A percentile compares a stretch with the other conserved stretches of the same genome.
Evolutionary conservation across 768 basidiomycete species (phyloP).

Genomic region (Hysterangium stoloniferum): DNA sequence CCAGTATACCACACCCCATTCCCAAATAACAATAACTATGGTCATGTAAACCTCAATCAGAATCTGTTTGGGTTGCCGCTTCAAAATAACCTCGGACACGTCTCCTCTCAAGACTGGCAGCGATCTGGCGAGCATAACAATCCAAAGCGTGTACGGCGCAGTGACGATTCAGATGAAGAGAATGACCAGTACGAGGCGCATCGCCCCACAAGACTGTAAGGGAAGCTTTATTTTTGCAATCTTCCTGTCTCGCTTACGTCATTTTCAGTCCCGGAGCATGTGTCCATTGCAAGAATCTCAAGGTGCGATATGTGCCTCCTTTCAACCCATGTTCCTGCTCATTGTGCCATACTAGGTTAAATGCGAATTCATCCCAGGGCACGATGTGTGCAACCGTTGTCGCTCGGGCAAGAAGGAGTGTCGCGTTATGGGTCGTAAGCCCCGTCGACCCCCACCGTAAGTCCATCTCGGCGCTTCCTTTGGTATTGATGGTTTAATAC

Average conservation of each 20-base stretch:
- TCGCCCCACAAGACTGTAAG: slow-evolving; percentile 2
- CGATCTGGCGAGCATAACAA: too few species aligned
- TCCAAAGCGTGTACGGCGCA: too few species aligned
- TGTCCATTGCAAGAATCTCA: slow-evolving; percentile 56
- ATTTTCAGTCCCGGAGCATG: slow-evolving; percentile 63
- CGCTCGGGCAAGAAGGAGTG: slow-evolving; percentile 64
- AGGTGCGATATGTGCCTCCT: slow-evolving; percentile 25
- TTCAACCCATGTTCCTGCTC: slow-evolving; percentile 1
- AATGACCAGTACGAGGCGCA: neutral
- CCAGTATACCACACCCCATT: neutral
- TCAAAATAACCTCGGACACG: neutral
- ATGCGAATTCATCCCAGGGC: slow-evolving; percentile 68
- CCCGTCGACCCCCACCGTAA: slow-evolving; percentile 71
- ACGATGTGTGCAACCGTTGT: slow-evolving; percentile 71
- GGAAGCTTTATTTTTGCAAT: neutral
- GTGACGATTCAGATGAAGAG: slow-evolving; percentile 8
- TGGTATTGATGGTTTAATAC: neutral
- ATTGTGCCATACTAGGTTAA: slow-evolving; percentile 53
- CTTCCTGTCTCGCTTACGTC: neutral
- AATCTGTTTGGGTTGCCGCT: neutral
- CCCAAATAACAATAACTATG: neutral
- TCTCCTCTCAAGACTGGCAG: neutral
- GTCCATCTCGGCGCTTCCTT: too few species aligned
- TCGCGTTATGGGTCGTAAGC: slow-evolving; percentile 76
- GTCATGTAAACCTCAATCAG: too few species aligned